Base-by-base conservation (phyloP, 2,329 filamentous ascomycete genomes). In the Aureobasidium sp. region DNA sequence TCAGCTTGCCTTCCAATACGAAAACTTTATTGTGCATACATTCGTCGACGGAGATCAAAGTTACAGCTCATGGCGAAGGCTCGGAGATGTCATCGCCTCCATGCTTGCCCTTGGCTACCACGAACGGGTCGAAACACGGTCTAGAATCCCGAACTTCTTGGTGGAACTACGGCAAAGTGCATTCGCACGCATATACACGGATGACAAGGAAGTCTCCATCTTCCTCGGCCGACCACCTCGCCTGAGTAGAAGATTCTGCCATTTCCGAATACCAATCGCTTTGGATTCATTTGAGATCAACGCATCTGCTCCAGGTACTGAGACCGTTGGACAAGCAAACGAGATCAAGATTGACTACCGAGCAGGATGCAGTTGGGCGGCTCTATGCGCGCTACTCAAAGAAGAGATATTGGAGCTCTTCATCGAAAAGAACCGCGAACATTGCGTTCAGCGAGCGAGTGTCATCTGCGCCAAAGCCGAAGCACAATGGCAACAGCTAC, bases 221-320 rank as follows among this genome's bases (percentile, higher is more conserved):
- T 81, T 81, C 57, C 72, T 80, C n/a, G 78, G 78, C 4, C 72
- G 78, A 2, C 78, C 78, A 4, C 77, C 77, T 3, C 70, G 78
- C 2, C 74, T 80, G 40, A 72, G 71, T n/a, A 69, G 73, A 38
- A 71, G 72, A 40, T 78, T 74, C 60, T 78, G 77, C 64, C 68
- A 68, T 3, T 70, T 78, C 37, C 57, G 47, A 17, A 42, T 63
- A 21, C 55, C 60, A 53, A 45, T 46, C 2, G 40, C 55, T 1
- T 10, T 47, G 7, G 54, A 47, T 11, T 46, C 54, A 1, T 46
- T 46, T 3, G 42, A 47, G 17, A 17, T 35, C 19, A 60, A 42
- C 19, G 25, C 10, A 38, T 21, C 29, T 17, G 40, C 33, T 35
- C 46, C 50, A 27, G 45, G 31, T n/a, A 33, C 8, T 29, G 61